These are phyloP conservation scores for Dactylorhiza incarnata DNA, from an alignment of 106 monocot genomes.

Conservation along the genomic window DNA sequence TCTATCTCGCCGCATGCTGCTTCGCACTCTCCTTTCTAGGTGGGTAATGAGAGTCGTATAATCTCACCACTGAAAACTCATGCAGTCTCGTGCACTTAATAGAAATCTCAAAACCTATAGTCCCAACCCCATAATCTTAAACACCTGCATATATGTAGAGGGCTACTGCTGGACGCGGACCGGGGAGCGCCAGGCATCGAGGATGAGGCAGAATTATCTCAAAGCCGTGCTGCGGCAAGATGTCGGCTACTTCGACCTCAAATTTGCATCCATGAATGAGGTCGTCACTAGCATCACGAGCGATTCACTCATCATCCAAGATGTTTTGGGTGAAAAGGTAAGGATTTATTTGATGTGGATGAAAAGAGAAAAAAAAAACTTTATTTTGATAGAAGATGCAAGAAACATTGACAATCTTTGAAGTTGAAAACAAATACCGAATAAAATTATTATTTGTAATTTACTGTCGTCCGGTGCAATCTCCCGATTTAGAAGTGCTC, in stretches of 20 bases:
- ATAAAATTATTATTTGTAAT: too few species aligned
- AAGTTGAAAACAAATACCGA: too few species aligned
- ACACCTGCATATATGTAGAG: constrained; percentile 10
- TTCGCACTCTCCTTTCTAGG: neutral
- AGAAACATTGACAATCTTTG: too few species aligned
- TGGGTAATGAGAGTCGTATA: neutral
- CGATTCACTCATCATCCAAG: constrained; percentile 10
- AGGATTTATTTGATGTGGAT: too few species aligned
- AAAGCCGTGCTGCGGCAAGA: constrained; percentile 15
- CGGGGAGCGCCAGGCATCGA: constrained; percentile 17
- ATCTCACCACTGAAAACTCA: neutral
- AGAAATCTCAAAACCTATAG: too few species aligned
- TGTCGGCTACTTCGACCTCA: constrained; percentile 14
- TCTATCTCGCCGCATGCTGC: constrained; percentile 6
- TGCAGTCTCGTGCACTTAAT: neutral
- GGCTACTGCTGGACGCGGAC: constrained; percentile 24
- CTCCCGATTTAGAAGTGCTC: too few species aligned
- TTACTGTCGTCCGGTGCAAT: too few species aligned
- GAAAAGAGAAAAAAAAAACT: too few species aligned
- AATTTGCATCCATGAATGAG: neutral
- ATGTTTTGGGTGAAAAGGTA: constrained; percentile 15
- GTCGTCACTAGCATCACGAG: constrained; percentile 10
- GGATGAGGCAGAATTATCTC: constrained; percentile 5
- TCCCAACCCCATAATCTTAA: too few species aligned
- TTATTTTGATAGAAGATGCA: too few species aligned